A percentile compares a stretch with the other conserved stretches of the same genome.
These are phyloP conservation scores for Eucalyptus cloeziana DNA, from an alignment of 345 rosid species.

Conservation along the genomic window DNA sequence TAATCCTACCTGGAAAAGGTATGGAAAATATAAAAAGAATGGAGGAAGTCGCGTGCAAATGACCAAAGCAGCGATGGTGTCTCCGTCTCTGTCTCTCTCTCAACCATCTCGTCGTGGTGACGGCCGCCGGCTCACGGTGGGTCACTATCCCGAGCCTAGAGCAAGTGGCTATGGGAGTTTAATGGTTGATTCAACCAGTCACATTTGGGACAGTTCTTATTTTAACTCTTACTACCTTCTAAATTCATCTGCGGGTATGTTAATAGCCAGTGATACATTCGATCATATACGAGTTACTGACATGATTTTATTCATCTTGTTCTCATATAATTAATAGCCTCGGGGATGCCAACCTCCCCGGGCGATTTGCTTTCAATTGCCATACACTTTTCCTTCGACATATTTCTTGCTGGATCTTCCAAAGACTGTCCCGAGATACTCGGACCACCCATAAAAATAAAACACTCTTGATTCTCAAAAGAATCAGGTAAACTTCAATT, in stretches of 20 bases:
- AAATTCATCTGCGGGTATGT: not conserved
- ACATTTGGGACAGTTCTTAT: not conserved
- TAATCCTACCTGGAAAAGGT: not conserved
- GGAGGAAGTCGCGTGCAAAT: not conserved
- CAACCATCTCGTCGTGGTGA: not conserved
- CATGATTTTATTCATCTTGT: not conserved
- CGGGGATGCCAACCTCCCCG: not conserved
- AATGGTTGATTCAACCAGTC: not conserved
- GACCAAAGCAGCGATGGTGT: not conserved
- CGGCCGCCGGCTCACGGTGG: not conserved
- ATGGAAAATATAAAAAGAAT: not conserved
- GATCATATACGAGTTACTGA: not conserved
- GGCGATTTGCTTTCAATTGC: not conserved
- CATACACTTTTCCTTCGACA: not conserved
- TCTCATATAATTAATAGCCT: not conserved
- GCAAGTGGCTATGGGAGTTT: not conserved
- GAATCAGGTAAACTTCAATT: not conserved
- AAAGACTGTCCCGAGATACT: not conserved
- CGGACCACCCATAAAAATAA: not conserved
- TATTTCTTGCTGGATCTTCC: not conserved
- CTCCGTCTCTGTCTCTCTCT: not conserved
- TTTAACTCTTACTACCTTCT: not conserved
- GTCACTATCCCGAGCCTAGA: not conserved
- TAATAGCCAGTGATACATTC: not conserved
- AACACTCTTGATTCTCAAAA: not conserved